Base-by-base conservation (phyloP, 2,329 filamentous ascomycete genomes). In the Neopestalotiopsis rosae region DNA sequence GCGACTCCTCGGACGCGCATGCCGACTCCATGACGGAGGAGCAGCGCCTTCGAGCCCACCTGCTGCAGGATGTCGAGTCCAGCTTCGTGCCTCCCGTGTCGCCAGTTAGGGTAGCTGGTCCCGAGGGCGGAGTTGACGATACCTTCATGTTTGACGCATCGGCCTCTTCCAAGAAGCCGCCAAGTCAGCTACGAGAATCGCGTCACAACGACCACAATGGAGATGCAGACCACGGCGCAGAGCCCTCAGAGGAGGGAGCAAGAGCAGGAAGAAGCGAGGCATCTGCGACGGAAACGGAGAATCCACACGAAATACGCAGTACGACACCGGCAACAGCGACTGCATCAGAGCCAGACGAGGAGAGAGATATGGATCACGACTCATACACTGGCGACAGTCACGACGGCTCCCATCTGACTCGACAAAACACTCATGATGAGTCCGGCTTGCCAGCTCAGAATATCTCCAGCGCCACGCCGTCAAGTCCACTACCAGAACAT, bases 61-160 rank as follows among this genome's bases (percentile, higher is more conserved):
- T 91, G 24, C 77, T 91, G 24, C 84, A 87, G 73, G 89, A 91
- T 74, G 85, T 91, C 71, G 90, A 92, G 75, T 91, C 89, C 42
- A 91, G 89, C 79, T 91, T 91, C 74, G 76, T 90, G 67, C 86
- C 87, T 1, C 84, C 85, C 5, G 76, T 87, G 5, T 91, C 89
- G 7, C 89, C 89, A 13, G 84, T 90, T 61, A 83, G 74, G 17
- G 71, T 75, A n/a, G 61, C 83, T 45, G 81, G 84, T 65, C 79
- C 82, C 10, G 79, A 81, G 42, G 81, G 81, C 71, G 87, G 84
- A 62, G 76, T 83, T 67, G 88, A 90, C 79, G 89, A 90, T 76
- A 89, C 88, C 30, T 91, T 84, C 74, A 78, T 89, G 62, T 90
- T 90, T 73, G 88, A 90, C 73, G 77, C 38, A 24, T 24, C 52